Conservation (phyloP, 345 rosid genomes). For the Rhizophora mangle region DNA sequence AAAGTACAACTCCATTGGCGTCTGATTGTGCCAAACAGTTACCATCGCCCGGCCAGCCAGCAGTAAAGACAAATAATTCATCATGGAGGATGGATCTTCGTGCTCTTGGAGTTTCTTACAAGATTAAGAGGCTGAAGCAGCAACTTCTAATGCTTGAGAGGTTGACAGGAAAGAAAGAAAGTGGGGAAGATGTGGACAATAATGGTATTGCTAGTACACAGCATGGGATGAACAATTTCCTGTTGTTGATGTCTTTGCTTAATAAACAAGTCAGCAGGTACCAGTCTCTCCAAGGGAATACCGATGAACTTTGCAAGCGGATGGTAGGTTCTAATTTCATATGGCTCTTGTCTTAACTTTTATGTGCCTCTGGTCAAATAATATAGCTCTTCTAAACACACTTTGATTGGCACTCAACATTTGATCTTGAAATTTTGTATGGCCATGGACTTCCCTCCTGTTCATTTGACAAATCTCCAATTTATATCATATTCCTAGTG, state of each 20-base stretch:
- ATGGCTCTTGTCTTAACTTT: neutral
- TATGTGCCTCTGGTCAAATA: neutral
- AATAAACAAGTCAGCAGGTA: constrained; percentile 77
- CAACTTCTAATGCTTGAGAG: constrained; percentile 85
- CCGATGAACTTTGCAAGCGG: constrained; percentile 78
- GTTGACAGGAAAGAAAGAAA: constrained; percentile 61
- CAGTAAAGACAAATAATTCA: constrained; percentile 34
- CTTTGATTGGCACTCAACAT: too few species aligned
- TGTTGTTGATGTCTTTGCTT: constrained; percentile 53
- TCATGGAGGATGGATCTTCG: constrained; percentile 84
- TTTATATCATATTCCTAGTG: neutral
- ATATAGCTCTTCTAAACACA: too few species aligned
- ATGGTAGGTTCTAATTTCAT: constrained; percentile 49
- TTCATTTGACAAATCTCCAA: too few species aligned
- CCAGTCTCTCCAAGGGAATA: constrained; percentile 83
- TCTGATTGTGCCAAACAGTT: constrained; percentile 20
- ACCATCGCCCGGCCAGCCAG: constrained; percentile 30
- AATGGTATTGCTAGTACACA: constrained; percentile 15
- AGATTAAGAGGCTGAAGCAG: constrained; percentile 90
- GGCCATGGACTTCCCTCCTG: too few species aligned
- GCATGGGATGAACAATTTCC: constrained; percentile 39
- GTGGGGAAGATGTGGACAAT: constrained; percentile 34
- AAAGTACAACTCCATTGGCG: constrained; percentile 25
- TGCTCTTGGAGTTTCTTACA: constrained; percentile 90
- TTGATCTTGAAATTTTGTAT: too few species aligned